Base-by-base conservation (phyloP, 1,284 basidiomycete genomes). In the Sparassis latifolia region DNA sequence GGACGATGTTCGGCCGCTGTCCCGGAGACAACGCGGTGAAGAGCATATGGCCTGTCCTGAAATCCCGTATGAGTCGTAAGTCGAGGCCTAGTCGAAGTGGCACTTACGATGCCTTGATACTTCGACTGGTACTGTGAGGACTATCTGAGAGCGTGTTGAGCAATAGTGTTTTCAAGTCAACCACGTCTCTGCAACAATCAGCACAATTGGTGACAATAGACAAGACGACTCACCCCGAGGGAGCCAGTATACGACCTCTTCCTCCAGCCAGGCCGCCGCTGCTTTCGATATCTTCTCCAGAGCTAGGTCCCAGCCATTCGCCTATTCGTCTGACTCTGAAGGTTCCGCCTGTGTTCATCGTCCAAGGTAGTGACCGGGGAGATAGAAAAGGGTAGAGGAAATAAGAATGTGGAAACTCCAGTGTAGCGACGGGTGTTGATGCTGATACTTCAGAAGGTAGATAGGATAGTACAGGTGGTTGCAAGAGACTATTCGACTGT, bases 311-410 rank as follows among this genome's bases (percentile, higher is more conserved):
- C 32, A 82, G 69, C 80, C 80, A 84, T 58, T 83, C 76, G 12
- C 74, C 75, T 28, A 86, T 77, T 47, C 75, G 75, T 44, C 84
- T 76, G 35, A 84, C 61, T 47, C 86, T 73, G 58, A 84, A 85
- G 33, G 74, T 67, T 47, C 72, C 69, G 29, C 69, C 68, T 2
- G 69, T 59, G 41, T 66, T 68, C 54, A 74, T 66, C 32, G 68
- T 74, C 72, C 78, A 79, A 6, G 77, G 74, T 32, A 78, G 60
- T 9, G 74, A 58, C 10, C 71, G 74, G 28, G 76, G 69, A 2
- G 77, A 68, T 5, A 78, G 57, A 59, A 86, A 86, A 1, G 85
- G 86, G 63, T 82, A 88, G 35, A 86, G 54, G 5, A 81, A 74
- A 61, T 86, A 86, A 31, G 61, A 62, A 53, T 43, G 65, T 39